Conservation (phyloP, 2,329 filamentous ascomycete genomes). For the Fusarium musae region DNA sequence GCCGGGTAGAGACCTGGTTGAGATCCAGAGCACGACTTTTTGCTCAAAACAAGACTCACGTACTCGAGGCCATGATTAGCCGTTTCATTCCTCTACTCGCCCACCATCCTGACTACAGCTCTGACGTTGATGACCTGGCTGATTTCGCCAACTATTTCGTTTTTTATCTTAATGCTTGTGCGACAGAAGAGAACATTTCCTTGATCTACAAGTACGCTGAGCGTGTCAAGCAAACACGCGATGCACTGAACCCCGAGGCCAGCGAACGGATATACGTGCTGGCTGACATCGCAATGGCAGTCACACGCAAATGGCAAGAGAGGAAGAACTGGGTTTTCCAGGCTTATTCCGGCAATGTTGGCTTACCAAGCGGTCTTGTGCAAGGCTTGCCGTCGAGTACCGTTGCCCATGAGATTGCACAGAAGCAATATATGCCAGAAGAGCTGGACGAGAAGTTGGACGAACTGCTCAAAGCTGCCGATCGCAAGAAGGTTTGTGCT, state of each 20-base stretch:
- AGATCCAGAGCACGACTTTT: conserved; percentile 80
- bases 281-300: conserved; percentile 84
- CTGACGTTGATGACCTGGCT: conserved; percentile 72
- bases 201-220: conserved; percentile 93
- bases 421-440: conserved; percentile 85
- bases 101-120: conserved; percentile 90
- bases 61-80: conserved; percentile 84
- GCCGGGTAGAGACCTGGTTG: conserved; percentile 86
- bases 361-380: conserved; percentile 83
- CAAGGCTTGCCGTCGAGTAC: conserved; percentile 78
- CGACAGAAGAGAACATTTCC: conserved; percentile 86
- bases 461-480: conserved; percentile 69
- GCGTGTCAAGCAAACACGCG: conserved; percentile 88
- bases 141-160: conserved; percentile 91
- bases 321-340: conserved; percentile 87
- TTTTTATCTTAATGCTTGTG: conserved; percentile 86
- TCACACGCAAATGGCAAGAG: conserved; percentile 88
- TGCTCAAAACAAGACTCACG: conserved; percentile 64
- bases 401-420: conserved; percentile 84
- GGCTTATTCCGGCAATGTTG: conserved; percentile 82
- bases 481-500: conserved; percentile 74
- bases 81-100: conserved; percentile 88
- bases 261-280: conserved; percentile 86
- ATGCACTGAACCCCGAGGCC: conserved; percentile 75
- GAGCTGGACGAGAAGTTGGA: conserved; percentile 82